Percentiles rank a stretch among this genome's conserved stretches.
These are phyloP conservation scores for Neofusicoccum laricinum DNA, from an alignment of 2,329 filamentous ascomycete genomes.

Conservation along the genomic window DNA sequence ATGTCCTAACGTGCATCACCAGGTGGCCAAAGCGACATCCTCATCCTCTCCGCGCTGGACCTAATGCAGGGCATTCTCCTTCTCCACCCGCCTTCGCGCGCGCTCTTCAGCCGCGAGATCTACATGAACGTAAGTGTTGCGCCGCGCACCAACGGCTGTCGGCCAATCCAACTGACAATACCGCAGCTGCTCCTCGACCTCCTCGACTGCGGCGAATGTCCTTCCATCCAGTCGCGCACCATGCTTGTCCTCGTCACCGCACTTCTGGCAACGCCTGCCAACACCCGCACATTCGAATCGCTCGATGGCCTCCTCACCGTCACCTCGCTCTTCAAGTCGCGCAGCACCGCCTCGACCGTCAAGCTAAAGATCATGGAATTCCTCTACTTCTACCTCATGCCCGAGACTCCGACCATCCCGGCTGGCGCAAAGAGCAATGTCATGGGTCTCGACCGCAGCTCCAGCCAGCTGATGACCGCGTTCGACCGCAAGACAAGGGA, in stretches of 20 bases:
- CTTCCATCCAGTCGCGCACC: slow-evolving; percentile 85
- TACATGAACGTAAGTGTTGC: slow-evolving; percentile 77
- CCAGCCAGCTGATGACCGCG: slow-evolving; percentile 27
- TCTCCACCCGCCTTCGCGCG: slow-evolving; percentile 84
- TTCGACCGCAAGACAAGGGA: slow-evolving; percentile 33
- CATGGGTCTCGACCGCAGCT: slow-evolving; percentile 27
- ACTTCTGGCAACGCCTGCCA: slow-evolving; percentile 79
- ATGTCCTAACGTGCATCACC: background rate
- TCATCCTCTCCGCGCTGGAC: slow-evolving; percentile 85
- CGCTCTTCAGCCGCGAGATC: slow-evolving; percentile 81
- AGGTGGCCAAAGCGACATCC: slow-evolving; percentile 79
- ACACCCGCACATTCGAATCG: slow-evolving; percentile 87
- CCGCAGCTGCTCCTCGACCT: slow-evolving; percentile 83
- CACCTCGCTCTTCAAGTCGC: slow-evolving; percentile 88
- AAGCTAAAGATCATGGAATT: slow-evolving; percentile 97
- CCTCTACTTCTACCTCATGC: slow-evolving; percentile 98
- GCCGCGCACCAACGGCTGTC: background rate
- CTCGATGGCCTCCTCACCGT: slow-evolving; percentile 90
- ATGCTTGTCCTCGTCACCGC: slow-evolving; percentile 87
- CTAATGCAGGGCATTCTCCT: slow-evolving; percentile 84
- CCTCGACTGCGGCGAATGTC: slow-evolving; percentile 84
- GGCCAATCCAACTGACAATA: background rate
- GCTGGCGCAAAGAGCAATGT: slow-evolving; percentile 20
- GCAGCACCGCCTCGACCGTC: slow-evolving; percentile 79
- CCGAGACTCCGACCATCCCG: slow-evolving; percentile 59